Conservation (phyloP, 768 basidiomycete species). For the Lactarius indigo region DNA sequence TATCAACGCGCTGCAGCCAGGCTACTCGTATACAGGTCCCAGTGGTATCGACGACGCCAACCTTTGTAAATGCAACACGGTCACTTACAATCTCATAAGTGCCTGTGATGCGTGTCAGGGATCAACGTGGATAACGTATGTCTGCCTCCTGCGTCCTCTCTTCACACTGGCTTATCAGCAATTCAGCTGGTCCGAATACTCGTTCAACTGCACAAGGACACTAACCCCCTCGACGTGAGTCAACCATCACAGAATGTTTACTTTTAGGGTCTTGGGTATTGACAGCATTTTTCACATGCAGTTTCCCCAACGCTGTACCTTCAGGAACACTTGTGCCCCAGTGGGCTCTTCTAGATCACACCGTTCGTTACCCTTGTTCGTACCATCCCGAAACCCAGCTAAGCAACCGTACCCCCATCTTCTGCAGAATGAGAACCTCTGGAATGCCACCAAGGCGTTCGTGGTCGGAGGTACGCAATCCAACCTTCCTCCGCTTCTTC, state of each 20-base stretch:
- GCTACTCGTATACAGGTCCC: too few relatives aligned
- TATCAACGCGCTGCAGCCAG: too few relatives aligned
- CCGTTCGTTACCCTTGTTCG: neutral
- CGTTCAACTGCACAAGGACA: neutral
- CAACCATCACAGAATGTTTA: too few relatives aligned
- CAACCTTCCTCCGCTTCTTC: too few relatives aligned
- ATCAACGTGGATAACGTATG: neutral
- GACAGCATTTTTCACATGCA: neutral
- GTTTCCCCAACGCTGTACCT: slow-evolving; percentile 8
- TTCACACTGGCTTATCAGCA: neutral
- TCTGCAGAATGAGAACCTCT: neutral
- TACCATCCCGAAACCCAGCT: neutral
- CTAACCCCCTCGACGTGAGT: slow-evolving; percentile 10
- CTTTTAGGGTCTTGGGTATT: neutral
- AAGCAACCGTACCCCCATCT: neutral
- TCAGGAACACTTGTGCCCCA: neutral
- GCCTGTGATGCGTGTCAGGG: slow-evolving; percentile 18
- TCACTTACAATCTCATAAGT: slow-evolving; percentile 15
- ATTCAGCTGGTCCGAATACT: slow-evolving; percentile 7
- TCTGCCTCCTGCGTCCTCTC: neutral
- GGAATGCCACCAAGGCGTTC: neutral
- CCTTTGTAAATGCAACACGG: slow-evolving; percentile 19
- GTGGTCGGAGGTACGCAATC: neutral
- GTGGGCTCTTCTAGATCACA: slow-evolving; percentile 2
- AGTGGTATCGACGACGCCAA: neutral